phyloP scores from a whole-genome alignment of 2,329 filamentous ascomycete species.

The Fusarium nelsonii region DNA sequence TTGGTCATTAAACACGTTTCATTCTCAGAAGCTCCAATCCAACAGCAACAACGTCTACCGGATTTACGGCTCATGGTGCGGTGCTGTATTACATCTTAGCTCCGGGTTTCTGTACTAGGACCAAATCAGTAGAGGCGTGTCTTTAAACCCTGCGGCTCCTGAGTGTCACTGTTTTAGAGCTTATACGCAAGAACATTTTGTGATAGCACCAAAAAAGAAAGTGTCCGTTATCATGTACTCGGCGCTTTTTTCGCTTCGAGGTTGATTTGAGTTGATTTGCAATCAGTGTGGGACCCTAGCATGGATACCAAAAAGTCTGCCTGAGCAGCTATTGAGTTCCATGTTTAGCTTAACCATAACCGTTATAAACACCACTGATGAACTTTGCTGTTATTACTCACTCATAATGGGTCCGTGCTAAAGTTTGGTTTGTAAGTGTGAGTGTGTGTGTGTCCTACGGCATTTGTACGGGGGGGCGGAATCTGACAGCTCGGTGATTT shows the following conservation, averaged over 20 bases:
- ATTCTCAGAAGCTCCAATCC: neutral
- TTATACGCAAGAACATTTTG: slow-evolving; percentile 2
- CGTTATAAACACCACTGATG: slow-evolving; percentile 16
- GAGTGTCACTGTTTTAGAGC: slow-evolving; percentile 4
- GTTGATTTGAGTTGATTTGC: slow-evolving; percentile 26
- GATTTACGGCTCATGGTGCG: slow-evolving; percentile 44
- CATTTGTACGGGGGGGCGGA: slow-evolving; percentile 21
- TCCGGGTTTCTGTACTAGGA: slow-evolving; percentile 22
- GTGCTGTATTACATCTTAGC: slow-evolving; percentile 19
- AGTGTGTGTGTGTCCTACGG: slow-evolving; percentile 12
- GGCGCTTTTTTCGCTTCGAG: slow-evolving; percentile 9
- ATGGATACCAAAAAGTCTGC: neutral
- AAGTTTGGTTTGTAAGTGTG: neutral
- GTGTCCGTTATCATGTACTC: slow-evolving; percentile 2
- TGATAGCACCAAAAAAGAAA: slow-evolving; percentile 1
- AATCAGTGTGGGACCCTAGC: slow-evolving; percentile 16
- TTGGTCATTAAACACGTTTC: slow-evolving; percentile 23
- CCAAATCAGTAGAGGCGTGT: slow-evolving; percentile 29
- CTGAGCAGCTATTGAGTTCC: neutral
- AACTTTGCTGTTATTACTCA: neutral
- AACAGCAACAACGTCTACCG: slow-evolving; percentile 28
- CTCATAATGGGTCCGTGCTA: slow-evolving; percentile 17
- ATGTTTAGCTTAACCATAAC: slow-evolving; percentile 18
- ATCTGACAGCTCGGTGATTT: slow-evolving; percentile 38
- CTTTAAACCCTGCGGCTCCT: slow-evolving; percentile 3